Evolutionary conservation across 306 rosid genomes (phyloP), one percentile per base, ranked within the genome.

Genomic region (Medicago truncatula): DNA sequence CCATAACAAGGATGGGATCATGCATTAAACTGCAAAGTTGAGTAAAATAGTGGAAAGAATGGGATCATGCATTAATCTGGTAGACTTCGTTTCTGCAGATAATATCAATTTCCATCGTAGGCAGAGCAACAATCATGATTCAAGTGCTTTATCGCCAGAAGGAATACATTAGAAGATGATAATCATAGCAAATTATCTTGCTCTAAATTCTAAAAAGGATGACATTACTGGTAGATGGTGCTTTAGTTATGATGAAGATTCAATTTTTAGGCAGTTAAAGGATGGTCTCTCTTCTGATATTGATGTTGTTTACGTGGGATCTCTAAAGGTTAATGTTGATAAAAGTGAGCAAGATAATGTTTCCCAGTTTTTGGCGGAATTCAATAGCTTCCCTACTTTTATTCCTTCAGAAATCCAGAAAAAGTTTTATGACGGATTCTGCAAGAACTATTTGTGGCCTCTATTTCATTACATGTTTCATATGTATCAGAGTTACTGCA

Each of bases 391-490:
- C 67, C 97, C 97, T 23, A 86, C 97, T 6, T 94, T 94, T 80
- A 84, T 94, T 77, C 91, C 92, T 71, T 41, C 85, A 0, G 85
- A 87, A 28, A 78, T 91, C 52, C 89, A 89, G 59, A 78, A 83
- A 71, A 85, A 84, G 84, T 94, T 82, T 72, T 90, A 91, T 72
- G 83, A 91, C 79, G 97, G 98, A 50, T 91, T 91, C 77, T 94
- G 98, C 76, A 88, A 87, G 86, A 78, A 91, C 59, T 83, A 88
- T 74, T 62, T 91, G 80, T 91, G 97, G 98, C 90, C 96, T 6
- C 86, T 88, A 62, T 91, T 91, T 57, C 96, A 94, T 78, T 91
- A 88, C 86, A 89, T 88, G 97, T 46, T 93, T 69, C 98, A 97
- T 1, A 83, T 89, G 86, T 81, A 80, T 75, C 89, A 86, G 28